These are phyloP conservation scores for Vickermania spadyakhi DNA, from an alignment of 208 protist genomes.

Conservation along the genomic window DNA sequence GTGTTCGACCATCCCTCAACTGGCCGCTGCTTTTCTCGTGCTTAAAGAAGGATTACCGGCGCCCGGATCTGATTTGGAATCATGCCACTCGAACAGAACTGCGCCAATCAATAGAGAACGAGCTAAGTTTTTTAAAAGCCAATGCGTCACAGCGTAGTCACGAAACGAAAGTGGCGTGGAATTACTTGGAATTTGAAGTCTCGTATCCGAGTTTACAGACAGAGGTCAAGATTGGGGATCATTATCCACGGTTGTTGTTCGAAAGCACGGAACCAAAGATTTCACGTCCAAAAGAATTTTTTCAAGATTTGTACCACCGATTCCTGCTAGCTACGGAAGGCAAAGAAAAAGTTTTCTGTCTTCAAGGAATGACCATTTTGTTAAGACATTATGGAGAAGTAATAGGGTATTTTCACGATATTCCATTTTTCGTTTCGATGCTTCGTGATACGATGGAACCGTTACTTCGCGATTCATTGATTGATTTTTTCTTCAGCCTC, in stretches of 20 bases:
- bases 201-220: constrained; percentile 77
- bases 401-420: constrained; percentile 82
- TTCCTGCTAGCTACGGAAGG: constrained; percentile 80
- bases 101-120: constrained; percentile 67
- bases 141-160: constrained; percentile 7
- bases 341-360: constrained; percentile 51
- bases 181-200: constrained; percentile 92
- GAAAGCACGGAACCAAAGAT: constrained; percentile 63
- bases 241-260: constrained; percentile 83
- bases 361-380: constrained; percentile 86
- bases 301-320: constrained; percentile 91
- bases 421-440: constrained; percentile 75
- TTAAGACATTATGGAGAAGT: constrained; percentile 77
- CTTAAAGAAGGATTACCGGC: constrained; percentile 71
- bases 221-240: constrained; percentile 85
- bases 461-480: constrained; percentile 77
- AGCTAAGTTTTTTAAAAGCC: constrained; percentile 25
- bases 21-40: constrained; percentile 90
- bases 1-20: constrained; percentile 68
- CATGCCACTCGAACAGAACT: constrained; percentile 87
- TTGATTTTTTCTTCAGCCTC: constrained; percentile 70
- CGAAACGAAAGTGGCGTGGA: constrained; percentile 70
- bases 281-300: constrained; percentile 80
- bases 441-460: constrained; percentile 64
- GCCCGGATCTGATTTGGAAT: constrained; percentile 92